Conservation (phyloP, 116 monocot species). For the Papilionanthe hybrid region DNA sequence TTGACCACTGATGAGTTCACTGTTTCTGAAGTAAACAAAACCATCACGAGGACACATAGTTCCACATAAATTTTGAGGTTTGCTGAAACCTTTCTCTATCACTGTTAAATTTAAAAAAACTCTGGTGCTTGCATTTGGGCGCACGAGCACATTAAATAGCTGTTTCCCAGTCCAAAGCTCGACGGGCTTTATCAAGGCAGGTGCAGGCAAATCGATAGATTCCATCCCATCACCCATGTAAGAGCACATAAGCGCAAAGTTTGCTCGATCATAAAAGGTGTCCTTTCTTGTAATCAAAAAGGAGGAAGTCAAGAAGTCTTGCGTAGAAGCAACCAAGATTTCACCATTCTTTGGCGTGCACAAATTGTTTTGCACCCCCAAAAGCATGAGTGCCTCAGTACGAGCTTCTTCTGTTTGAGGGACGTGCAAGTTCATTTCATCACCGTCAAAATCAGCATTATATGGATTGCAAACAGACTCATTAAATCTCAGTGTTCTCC, state of each 20-base stretch:
- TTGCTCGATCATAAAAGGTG: slow-evolving; percentile 85
- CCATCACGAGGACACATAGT: slow-evolving; percentile 87
- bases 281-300: slow-evolving; percentile 94
- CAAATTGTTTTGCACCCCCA: slow-evolving; percentile 99
- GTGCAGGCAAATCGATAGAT: slow-evolving; percentile 85
- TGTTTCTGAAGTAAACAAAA: slow-evolving; percentile 87
- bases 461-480: slow-evolving; percentile 99
- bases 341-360: slow-evolving; percentile 98
- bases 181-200: slow-evolving; percentile 86
- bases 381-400: slow-evolving; percentile 94
- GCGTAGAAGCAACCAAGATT: slow-evolving; percentile 96
- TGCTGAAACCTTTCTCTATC: slow-evolving; percentile 58
- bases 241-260: slow-evolving; percentile 87
- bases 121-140: slow-evolving; percentile 73
- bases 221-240: slow-evolving; percentile 91
- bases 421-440: slow-evolving; percentile 99
- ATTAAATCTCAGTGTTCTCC: slow-evolving; percentile 97
- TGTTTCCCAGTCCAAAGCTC: slow-evolving; percentile 99
- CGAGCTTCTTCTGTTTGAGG: slow-evolving; percentile 99
- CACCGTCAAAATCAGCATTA: slow-evolving; percentile 99
- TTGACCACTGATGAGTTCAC: slow-evolving; percentile 89
- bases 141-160: slow-evolving; percentile 82
- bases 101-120: slow-evolving; percentile 76
- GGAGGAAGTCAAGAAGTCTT: slow-evolving; percentile 94
- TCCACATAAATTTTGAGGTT: slow-evolving; percentile 27